Percentiles rank a stretch among this genome's conserved stretches.
phyloP scores from a whole-genome alignment of 2,329 filamentous ascomycete genomes.

The Beauveria medogensis region DNA sequence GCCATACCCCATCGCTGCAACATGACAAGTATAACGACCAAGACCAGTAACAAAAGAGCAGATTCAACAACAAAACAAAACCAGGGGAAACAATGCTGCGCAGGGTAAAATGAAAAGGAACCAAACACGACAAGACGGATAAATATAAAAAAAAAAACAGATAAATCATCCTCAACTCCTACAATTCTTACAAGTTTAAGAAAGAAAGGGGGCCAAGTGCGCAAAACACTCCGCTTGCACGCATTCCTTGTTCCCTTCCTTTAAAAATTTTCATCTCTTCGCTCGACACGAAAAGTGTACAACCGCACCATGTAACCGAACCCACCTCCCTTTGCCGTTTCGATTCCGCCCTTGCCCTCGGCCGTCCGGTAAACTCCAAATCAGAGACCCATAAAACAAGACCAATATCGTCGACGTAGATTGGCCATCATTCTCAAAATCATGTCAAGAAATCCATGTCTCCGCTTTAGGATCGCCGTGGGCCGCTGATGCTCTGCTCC shows the following conservation, averaged over 20 bases:
- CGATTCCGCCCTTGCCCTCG: neutral
- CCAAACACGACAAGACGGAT: neutral
- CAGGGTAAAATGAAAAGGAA: conserved; percentile 8
- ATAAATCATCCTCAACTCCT: conserved; percentile 12
- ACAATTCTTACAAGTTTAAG: conserved; percentile 10
- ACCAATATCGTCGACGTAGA: conserved; percentile 2
- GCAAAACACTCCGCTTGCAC: neutral
- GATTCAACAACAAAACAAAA: conserved; percentile 4
- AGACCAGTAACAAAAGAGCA: conserved; percentile 4
- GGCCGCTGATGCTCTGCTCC: conserved; percentile 33
- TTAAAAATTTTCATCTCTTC: neutral
- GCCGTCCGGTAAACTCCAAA: conserved; percentile 8
- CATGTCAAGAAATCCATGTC: neutral
- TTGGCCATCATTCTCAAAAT: conserved; percentile 1
- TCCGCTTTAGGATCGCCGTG: neutral
- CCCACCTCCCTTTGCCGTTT: neutral
- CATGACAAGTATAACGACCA: conserved; percentile 5
- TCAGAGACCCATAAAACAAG: conserved; percentile 3
- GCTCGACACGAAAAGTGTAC: conserved; percentile 2
- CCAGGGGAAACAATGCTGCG: conserved; percentile 9
- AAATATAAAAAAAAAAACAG: conserved; percentile 4
- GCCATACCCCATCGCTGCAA: conserved; percentile 3
- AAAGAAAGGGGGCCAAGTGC: neutral
- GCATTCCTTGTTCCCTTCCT: neutral
- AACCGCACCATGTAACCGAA: neutral